Conservation (phyloP, 73 alveolate species). For the Paramecium primaurelia region DNA sequence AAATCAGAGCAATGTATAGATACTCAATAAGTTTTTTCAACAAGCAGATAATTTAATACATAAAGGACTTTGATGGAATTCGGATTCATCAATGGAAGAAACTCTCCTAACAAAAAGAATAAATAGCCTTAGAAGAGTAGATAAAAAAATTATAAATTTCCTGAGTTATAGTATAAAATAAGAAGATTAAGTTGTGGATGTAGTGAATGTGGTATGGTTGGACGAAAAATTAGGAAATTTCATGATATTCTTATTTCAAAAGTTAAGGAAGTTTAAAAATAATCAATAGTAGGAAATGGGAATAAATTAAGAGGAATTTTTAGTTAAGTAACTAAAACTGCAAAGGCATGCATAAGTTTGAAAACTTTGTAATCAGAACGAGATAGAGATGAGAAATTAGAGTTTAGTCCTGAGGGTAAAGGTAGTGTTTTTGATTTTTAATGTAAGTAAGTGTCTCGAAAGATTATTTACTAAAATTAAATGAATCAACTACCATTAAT, state of each 20-base stretch:
- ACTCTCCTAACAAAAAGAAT: neutral
- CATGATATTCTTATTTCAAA: neutral
- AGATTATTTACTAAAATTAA: neutral
- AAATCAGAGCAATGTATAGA: neutral
- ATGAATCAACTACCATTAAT: neutral
- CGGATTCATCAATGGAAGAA: neutral
- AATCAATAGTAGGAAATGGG: neutral
- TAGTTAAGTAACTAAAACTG: neutral
- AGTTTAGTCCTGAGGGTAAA: neutral
- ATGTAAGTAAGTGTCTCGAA: neutral
- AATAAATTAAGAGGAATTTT: neutral
- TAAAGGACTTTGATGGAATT: neutral
- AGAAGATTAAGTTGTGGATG: neutral
- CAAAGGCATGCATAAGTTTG: neutral
- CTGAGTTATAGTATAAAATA: neutral
- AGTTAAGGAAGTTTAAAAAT: neutral
- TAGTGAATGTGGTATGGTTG: neutral
- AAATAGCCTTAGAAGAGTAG: neutral
- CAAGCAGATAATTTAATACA: neutral
- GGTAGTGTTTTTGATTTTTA: neutral
- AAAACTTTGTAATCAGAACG: neutral
- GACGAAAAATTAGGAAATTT: neutral
- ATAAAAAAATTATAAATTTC: neutral
- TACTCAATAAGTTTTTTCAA: neutral
- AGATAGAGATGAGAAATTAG: neutral